phyloP scores from a whole-genome alignment of 2,329 filamentous ascomycete species.

The Pseudogymnoascus sp. region DNA sequence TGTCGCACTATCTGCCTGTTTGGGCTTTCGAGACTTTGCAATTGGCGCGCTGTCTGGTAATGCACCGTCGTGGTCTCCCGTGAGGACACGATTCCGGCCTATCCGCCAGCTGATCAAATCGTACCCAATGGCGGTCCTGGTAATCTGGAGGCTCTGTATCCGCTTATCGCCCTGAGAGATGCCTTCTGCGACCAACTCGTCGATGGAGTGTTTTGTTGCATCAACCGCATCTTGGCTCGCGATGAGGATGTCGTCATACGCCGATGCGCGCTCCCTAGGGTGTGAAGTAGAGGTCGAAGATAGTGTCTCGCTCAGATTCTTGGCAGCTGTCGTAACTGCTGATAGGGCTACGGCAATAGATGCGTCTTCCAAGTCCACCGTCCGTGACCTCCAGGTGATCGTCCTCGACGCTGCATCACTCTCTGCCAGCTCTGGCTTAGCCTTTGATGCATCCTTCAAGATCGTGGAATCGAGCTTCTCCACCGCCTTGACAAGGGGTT shows the following conservation, averaged over 20 bases:
- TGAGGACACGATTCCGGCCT: conserved; percentile 81
- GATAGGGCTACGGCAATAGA: conserved; percentile 80
- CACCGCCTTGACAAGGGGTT: conserved; percentile 56
- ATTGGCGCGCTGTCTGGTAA: conserved; percentile 42
- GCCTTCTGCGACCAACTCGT: conserved; percentile 78
- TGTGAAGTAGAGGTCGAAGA: conserved; percentile 37
- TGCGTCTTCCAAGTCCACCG: conserved; percentile 85
- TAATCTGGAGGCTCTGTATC: conserved; percentile 90
- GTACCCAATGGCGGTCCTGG: conserved; percentile 87
- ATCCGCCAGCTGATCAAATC: conserved; percentile 92
- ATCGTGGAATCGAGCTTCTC: conserved; percentile 63
- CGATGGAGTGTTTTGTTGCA: conserved; percentile 85
- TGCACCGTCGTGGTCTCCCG: conserved; percentile 74
- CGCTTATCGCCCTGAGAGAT: conserved; percentile 74
- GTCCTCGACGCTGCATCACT: conserved; percentile 59
- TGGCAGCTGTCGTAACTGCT: conserved; percentile 51
- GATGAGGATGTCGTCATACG: conserved; percentile 85
- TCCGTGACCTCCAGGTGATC: conserved; percentile 77
- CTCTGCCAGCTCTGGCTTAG: conserved; percentile 42
- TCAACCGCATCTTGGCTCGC: conserved; percentile 91
- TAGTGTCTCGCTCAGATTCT: conserved; percentile 42
- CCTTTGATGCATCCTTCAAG: conserved; percentile 49
- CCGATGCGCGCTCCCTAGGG: conserved; percentile 65
- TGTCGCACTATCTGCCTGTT: conserved; percentile 44
- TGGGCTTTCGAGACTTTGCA: conserved; percentile 40